Base-by-base conservation (phyloP, 2,329 filamentous ascomycete species). In the Myriosclerotinia curreyana region DNA sequence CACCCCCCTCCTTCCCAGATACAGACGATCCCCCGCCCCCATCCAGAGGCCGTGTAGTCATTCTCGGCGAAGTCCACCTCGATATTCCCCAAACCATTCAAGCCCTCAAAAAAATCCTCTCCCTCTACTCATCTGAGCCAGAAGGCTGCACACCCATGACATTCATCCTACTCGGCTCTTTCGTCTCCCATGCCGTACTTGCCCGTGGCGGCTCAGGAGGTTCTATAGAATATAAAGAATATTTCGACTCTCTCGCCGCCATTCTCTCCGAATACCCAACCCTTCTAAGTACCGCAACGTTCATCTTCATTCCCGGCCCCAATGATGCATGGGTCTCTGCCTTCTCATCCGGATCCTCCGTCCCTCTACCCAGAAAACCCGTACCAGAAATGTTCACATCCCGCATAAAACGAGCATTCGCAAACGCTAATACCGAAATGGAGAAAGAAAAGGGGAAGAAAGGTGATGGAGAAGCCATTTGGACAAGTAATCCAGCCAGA, bases 261-360 rank as follows among this genome's bases (percentile, higher is more conserved):
- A 83, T 91, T 1, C 82, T 99, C 7, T 82, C 90, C 9, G 92
- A 98, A 69, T 98, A 92, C 73, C 91, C 92, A 3, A 82, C 84
- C 0, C 82, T 99, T 17, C 83, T 98, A 51, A 88, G 89, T 64
- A 83, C 84, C 34, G 88, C 90, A 6, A 94, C 90, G 0, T 96
- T 98, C 75, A 81, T 96, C 40, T 96, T 99, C 73, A 90, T 98
- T 0, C 95, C 95, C 0, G 95, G 95, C 38, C 94, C 98, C 77
- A 96, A 97, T 74, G 95, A 99, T 75, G 93, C 91, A n/a, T 99
- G 95, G 95, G 86, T 89, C 6, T 96, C 92, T 0, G 84, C 92
- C 2, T 96, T 96, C 74, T 86, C 86, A 0, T 88, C 87, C 2
- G 91, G 91, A 5, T 88, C 90, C 1, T 86, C 89, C 0, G 83